phyloP scores from a whole-genome alignment of 2,329 filamentous ascomycete species.

The Aspergillus sp. region DNA sequence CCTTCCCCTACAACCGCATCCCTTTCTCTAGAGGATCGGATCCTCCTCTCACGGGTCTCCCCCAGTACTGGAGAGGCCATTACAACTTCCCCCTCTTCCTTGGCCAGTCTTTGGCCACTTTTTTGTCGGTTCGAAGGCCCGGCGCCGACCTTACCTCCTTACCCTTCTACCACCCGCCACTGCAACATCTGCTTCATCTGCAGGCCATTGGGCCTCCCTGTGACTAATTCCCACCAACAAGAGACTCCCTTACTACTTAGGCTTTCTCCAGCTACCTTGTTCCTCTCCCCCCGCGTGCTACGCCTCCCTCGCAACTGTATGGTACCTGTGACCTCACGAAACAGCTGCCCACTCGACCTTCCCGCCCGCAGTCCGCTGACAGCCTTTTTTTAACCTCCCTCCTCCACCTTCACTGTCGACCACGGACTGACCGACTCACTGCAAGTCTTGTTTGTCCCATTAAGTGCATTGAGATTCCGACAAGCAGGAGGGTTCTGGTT shows the following conservation, averaged over 20 bases:
- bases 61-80: background rate
- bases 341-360: conserved; percentile 35
- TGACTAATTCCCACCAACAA: conserved; percentile 4
- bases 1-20: background rate
- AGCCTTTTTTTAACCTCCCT: conserved; percentile 11
- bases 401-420: conserved; percentile 12
- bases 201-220: conserved; percentile 13
- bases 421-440: conserved; percentile 11
- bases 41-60: background rate
- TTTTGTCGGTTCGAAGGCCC: background rate
- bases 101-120: background rate
- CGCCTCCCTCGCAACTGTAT: conserved; percentile 24
- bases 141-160: background rate
- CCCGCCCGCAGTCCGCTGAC: conserved; percentile 32
- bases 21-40: background rate
- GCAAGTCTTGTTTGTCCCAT: background rate
- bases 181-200: conserved; percentile 3
- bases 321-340: conserved; percentile 37
- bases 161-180: background rate
- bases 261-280: conserved; percentile 2
- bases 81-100: background rate
- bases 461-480: background rate
- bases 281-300: conserved; percentile 24
- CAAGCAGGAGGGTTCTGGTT: conserved; percentile 13
- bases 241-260: background rate